Evolutionary conservation across 805 yeast species (phyloP).

Genomic region (Metschnikowia baotianmanensis): DNA sequence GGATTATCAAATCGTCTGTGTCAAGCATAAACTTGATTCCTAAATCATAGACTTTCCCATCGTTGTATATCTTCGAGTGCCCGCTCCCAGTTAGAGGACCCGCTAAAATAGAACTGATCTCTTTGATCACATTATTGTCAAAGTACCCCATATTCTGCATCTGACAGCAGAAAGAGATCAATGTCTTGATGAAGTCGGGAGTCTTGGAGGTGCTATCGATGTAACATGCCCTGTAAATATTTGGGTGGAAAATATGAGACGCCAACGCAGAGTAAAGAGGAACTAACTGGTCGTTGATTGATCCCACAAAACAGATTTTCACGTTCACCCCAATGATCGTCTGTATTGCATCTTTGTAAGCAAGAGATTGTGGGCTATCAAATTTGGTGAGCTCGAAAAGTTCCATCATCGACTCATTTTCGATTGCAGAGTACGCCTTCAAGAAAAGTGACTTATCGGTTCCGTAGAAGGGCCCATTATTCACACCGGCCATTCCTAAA

Average conservation of each 20-base stretch:
- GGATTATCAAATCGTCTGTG: constrained; percentile 57
- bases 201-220: constrained; percentile 79
- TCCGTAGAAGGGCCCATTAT: constrained; percentile 92
- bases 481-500: constrained; percentile 93
- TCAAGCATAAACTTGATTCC: constrained; percentile 75
- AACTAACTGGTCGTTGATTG: constrained; percentile 90
- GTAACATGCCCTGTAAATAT: constrained; percentile 83
- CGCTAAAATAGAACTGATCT: constrained; percentile 60
- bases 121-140: constrained; percentile 85
- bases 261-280: constrained; percentile 89
- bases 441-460: constrained; percentile 79
- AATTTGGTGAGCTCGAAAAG: constrained; percentile 84
- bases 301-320: constrained; percentile 79
- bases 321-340: constrained; percentile 66
- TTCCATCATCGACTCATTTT: constrained; percentile 81
- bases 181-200: constrained; percentile 72
- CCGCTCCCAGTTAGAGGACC: constrained; percentile 96
- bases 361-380: constrained; percentile 67
- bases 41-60: constrained; percentile 75
- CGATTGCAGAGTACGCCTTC: constrained; percentile 87
- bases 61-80: constrained; percentile 86
- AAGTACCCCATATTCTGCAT: constrained; percentile 73
- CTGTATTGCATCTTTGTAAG: constrained; percentile 64
- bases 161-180: constrained; percentile 71
- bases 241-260: constrained; percentile 81